These are phyloP conservation scores for Melastoma malabathricum DNA, from an alignment of 345 rosid genomes.

Conservation along the genomic window DNA sequence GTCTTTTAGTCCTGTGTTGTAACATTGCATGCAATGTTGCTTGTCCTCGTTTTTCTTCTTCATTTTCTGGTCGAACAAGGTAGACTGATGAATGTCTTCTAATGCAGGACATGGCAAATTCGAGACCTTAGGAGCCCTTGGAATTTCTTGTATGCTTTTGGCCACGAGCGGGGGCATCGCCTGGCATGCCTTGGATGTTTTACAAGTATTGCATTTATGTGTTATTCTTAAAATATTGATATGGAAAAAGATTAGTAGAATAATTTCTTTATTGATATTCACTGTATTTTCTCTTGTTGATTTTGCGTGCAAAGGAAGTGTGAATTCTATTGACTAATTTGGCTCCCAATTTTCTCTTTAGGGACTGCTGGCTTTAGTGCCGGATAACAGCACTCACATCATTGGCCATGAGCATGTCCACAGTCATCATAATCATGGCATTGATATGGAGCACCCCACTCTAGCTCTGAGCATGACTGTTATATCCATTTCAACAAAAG, in stretches of 20 bases:
- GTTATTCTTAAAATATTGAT: constrained; percentile 2
- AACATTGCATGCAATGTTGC: not conserved
- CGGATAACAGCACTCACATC: constrained; percentile 31
- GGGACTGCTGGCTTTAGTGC: constrained; percentile 39
- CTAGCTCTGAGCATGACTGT: constrained; percentile 71
- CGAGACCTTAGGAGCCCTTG: constrained; percentile 87
- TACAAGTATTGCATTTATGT: constrained; percentile 28
- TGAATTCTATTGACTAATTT: not conserved
- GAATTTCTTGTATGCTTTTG: constrained; percentile 84
- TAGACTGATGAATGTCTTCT: not conserved
- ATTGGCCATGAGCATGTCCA: constrained; percentile 20
- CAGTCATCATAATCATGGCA: constrained; percentile 46
- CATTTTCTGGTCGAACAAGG: no score
- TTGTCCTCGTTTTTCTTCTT: not conserved
- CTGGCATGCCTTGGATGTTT: constrained; percentile 71
- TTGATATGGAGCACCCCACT: constrained; percentile 67
- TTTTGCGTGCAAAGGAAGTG: not conserved
- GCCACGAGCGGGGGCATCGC: constrained; percentile 84
- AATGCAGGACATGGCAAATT: constrained; percentile 80
- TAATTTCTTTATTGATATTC: no score
- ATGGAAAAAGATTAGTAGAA: not conserved
- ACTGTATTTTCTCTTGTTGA: no score
- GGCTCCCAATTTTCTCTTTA: constrained; percentile 15
- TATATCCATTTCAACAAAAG: constrained; percentile 71
- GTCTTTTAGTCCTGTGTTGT: not conserved